A percentile compares a stretch with the other conserved stretches of the same genome.
Conservation (phyloP, 805 yeast genomes). For the Monosporozyma solicola region DNA sequence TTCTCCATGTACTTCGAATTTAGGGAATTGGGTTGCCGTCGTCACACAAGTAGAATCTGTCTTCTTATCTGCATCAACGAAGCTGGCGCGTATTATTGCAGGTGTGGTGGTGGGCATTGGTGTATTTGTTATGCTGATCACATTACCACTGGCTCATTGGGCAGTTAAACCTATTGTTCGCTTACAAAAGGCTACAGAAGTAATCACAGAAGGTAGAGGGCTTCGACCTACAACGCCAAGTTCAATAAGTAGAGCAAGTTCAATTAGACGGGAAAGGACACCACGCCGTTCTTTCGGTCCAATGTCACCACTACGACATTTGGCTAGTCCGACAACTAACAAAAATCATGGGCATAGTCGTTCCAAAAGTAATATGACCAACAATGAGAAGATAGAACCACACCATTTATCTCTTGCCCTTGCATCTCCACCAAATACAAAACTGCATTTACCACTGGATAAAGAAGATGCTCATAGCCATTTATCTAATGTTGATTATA, state of each 20-base stretch:
- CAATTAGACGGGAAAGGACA: slow-evolving; percentile 9
- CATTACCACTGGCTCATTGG: slow-evolving; percentile 76
- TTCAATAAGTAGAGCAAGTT: slow-evolving; percentile 16
- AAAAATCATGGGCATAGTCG: neutral
- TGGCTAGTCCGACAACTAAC: neutral
- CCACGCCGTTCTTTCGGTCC: slow-evolving; percentile 2
- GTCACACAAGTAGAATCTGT: slow-evolving; percentile 53
- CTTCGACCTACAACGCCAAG: slow-evolving; percentile 23
- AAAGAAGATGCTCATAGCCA: neutral
- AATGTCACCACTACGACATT: slow-evolving; percentile 1
- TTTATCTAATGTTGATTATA: neutral
- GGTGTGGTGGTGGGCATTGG: slow-evolving; percentile 78
- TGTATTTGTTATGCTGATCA: slow-evolving; percentile 59
- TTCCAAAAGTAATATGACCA: neutral
- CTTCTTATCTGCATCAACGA: slow-evolving; percentile 55
- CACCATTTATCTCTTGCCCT: neutral
- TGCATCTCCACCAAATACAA: neutral
- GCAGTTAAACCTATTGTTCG: slow-evolving; percentile 77
- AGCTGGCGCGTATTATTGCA: slow-evolving; percentile 56
- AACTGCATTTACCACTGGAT: neutral
- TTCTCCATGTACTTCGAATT: slow-evolving; percentile 35
- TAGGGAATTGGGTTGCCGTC: slow-evolving; percentile 61
- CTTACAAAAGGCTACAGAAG: slow-evolving; percentile 73
- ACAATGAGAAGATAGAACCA: neutral
- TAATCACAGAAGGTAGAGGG: slow-evolving; percentile 36